Evolutionary conservation across 805 yeast species (phyloP).

Genomic region (Cyberlindnera bimundalis): DNA sequence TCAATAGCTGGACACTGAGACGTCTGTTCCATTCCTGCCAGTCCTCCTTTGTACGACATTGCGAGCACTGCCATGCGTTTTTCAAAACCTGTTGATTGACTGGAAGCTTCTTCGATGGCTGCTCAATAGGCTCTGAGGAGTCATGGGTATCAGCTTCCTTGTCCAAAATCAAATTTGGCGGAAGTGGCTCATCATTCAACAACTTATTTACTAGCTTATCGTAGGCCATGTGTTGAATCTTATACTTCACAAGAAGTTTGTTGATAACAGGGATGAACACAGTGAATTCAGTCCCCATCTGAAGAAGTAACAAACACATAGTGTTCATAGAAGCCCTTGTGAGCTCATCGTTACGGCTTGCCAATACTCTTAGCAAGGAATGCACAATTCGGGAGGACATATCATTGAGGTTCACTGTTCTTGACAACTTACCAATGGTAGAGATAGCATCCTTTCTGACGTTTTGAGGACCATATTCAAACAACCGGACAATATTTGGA

Average conservation of each 20-base stretch:
- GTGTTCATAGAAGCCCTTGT: conserved; percentile 71
- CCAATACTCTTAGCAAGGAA: conserved; percentile 71
- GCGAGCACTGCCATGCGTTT: conserved; percentile 88
- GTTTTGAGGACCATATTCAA: conserved; percentile 61
- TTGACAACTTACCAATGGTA: conserved; percentile 77
- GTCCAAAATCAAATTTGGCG: conserved; percentile 68
- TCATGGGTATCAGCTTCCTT: conserved; percentile 45
- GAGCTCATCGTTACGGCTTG: conserved; percentile 51
- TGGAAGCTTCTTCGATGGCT: conserved; percentile 71
- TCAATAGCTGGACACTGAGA: conserved; percentile 77
- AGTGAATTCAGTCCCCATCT: conserved; percentile 77
- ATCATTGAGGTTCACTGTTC: conserved; percentile 69
- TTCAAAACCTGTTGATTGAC: conserved; percentile 61
- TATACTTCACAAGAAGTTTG: conserved; percentile 56
- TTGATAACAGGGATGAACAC: conserved; percentile 84
- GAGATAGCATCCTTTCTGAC: conserved; percentile 74
- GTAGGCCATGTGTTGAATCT: conserved; percentile 67
- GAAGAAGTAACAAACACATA: conserved; percentile 69
- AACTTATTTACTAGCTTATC: conserved; percentile 79
- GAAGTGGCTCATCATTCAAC: conserved; percentile 80
- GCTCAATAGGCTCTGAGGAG: conserved; percentile 50
- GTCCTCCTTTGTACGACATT: conserved; percentile 86
- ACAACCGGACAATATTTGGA: conserved; percentile 80
- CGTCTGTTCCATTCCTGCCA: conserved; percentile 98
- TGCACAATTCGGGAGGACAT: conserved; percentile 90